Evolutionary conservation across 2,329 filamentous ascomycete species (phyloP), one percentile per base, ranked within the genome.

Genomic region (Dissoconium aciculare): DNA sequence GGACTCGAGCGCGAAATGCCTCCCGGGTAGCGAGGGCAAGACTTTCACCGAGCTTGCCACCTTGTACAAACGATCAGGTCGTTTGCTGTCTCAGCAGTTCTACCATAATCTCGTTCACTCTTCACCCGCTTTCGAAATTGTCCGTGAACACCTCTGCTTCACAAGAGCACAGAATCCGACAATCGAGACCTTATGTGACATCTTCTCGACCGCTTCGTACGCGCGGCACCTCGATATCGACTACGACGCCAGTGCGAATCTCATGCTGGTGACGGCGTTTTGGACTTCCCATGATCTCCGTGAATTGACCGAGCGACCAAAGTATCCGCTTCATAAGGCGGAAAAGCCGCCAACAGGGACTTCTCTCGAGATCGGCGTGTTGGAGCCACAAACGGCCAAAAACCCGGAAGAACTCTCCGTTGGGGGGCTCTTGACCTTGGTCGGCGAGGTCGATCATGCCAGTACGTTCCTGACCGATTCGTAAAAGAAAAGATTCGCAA

Each of bases 341-440:
- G 8, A 8, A n/a, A 23, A 23, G 19, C 19, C 19, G 8, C 19
- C 19, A n/a, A n/a, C 8, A n/a, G 19, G 19, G n/a, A 23, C 39
- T 16, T 31, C 38, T n/a, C 67, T 83, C 4, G 87, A 95, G 52
- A 71, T 94, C 12, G 87, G 87, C 11, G 67, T 94, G 25, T 59
- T 95, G 34, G 71, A 71, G 4, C 62, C 67, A 8, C 75, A 84
- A 41, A 59, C 61, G 3, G 66, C 75, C 2, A 10, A 61, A 10
- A 73, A 82, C 35, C 59, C 70, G 0, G 71, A 85, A 51, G 81
- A 93, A 41, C 57, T 93, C 9, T 78, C 77, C 21, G 65, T 93
- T 23, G 74, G 76, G 4, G 87, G 87, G 3, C 68, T 84, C 32
- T 59, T 94, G 30, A 77, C 74, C 0, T 78, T 91, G 3, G 58